Evolutionary conservation across 495 filamentous ascomycete species (phyloP), one percentile per base, ranked within the genome.

Genomic region (Podospora pseudopauciseta): DNA sequence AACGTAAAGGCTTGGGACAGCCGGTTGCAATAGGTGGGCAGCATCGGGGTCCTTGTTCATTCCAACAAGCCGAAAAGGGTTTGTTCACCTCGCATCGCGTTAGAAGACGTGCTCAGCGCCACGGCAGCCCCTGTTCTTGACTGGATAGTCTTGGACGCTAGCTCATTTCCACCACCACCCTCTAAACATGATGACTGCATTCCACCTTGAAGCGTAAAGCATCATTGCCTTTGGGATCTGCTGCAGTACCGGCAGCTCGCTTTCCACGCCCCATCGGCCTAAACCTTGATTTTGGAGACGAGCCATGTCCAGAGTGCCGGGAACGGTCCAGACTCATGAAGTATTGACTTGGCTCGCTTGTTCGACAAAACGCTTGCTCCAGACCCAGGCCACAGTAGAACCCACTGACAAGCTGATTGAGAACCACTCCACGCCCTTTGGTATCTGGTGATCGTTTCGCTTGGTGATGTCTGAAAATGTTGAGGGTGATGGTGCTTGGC

Each of bases 21-120:
- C 39, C 59, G n/a, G 7, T 55, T 18, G 28, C 34, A 20, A 67
- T 60, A 68, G 61, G 68, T 65, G 61, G 59, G 64, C 39, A 19
- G 19, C 60, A 44, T 59, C 62, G 53, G 53, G 28, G 13, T n/a
- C 30, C 60, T 39, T 68, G 19, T 67, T 28, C 54, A 13, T 5
- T 18, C 20, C 15, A 53, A 19, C 26, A 44, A 55, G 27, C n/a
- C 20, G 59, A 58, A 20, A 58, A 11, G n/a, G 26, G 19, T 26
- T 62, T 54, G 62, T 65, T 65, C 66, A 65, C 49, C 49, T 70
- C 15, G 66, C 69, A 70, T 71, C 67, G 71, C 69, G 69, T 67
- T 26, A 71, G 56, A 73, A 71, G 70, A 66, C 71, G 74, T 74
- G 65, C 66, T 74, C 68, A 63, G 28, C 57, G 28, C 65, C 60